A percentile compares a stretch with the other conserved stretches of the same genome.
These are phyloP conservation scores for Cladophialophora yegresii DNA, from an alignment of 2,329 filamentous ascomycete species.

Conservation along the genomic window DNA sequence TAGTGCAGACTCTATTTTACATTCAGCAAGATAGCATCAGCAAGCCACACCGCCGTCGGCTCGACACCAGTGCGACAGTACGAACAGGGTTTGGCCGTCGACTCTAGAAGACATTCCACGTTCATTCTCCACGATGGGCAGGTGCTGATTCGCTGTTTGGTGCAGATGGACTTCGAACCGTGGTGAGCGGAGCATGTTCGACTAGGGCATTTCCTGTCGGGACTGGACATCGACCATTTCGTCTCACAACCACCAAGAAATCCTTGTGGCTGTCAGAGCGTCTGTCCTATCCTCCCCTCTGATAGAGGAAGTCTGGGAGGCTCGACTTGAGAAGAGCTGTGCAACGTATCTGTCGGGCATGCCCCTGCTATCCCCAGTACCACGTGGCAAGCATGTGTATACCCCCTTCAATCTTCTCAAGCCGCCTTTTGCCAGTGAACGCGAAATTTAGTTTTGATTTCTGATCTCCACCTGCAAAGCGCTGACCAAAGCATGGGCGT, in stretches of 20 bases:
- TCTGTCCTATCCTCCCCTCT: background rate
- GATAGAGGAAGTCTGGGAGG: background rate
- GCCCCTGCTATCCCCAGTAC: background rate
- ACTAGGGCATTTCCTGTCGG: background rate
- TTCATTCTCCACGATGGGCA: background rate
- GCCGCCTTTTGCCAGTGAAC: background rate
- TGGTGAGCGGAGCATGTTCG: background rate
- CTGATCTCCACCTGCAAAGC: background rate
- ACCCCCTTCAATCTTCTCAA: background rate
- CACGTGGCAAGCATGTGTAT: background rate
- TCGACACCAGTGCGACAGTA: too few species aligned
- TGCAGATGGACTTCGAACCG: background rate
- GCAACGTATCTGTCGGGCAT: background rate
- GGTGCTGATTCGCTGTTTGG: background rate
- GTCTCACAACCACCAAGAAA: background rate
- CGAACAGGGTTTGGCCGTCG: background rate
- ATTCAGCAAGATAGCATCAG: constrained; percentile 7
- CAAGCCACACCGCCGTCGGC: background rate
- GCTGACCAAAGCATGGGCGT: background rate
- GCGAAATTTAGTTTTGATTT: background rate
- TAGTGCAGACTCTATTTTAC: background rate
- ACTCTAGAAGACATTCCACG: background rate
- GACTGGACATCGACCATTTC: background rate
- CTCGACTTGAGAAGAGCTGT: background rate
- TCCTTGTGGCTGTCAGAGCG: background rate